A percentile compares a stretch with the other conserved stretches of the same genome.
phyloP scores from a whole-genome alignment of 495 filamentous ascomycete species.

The Ramalina intermedia region DNA sequence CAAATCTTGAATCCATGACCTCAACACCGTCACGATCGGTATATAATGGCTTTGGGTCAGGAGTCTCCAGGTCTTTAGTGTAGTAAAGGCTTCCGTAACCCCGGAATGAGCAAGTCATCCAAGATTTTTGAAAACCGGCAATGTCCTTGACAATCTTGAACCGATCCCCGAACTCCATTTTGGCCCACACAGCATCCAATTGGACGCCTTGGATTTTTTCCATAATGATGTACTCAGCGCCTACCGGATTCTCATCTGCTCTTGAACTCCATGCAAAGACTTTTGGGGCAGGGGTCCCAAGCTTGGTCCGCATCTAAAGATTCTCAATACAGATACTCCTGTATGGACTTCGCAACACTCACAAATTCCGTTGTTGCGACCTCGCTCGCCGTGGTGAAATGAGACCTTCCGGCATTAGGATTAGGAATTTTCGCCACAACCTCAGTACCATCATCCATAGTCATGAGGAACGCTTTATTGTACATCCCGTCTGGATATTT shows the following conservation, averaged over 20 bases:
- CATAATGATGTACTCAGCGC: slow-evolving; percentile 28
- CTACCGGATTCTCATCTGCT: slow-evolving; percentile 17
- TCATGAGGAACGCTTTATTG: slow-evolving; percentile 25
- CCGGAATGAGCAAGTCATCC: slow-evolving; percentile 16
- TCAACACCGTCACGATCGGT: slow-evolving; percentile 14
- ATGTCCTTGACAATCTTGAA: slow-evolving; percentile 18
- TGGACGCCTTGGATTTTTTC: slow-evolving; percentile 17
- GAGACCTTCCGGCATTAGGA: slow-evolving; percentile 23
- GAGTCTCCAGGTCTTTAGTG: slow-evolving; percentile 12
- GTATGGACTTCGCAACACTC: neutral
- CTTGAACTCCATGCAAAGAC: slow-evolving; percentile 18
- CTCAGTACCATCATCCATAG: slow-evolving; percentile 24
- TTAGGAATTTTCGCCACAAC: slow-evolving; percentile 25
- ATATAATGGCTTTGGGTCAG: neutral
- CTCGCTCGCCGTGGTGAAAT: slow-evolving; percentile 25
- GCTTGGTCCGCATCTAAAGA: slow-evolving; percentile 1
- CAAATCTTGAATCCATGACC: slow-evolving; percentile 14
- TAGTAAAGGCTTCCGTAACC: slow-evolving; percentile 21
- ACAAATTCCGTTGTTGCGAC: slow-evolving; percentile 32
- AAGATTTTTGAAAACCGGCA: slow-evolving; percentile 16
- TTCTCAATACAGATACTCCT: too few relatives aligned
- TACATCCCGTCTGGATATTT: slow-evolving; percentile 23
- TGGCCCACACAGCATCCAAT: slow-evolving; percentile 15
- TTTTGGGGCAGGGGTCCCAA: slow-evolving; percentile 14
- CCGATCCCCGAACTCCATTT: slow-evolving; percentile 13